Evolutionary conservation across 371 early-diverging fungal genomes (phyloP), one percentile per base, ranked within the genome.

Genomic region (Haplosporangium sp.): DNA sequence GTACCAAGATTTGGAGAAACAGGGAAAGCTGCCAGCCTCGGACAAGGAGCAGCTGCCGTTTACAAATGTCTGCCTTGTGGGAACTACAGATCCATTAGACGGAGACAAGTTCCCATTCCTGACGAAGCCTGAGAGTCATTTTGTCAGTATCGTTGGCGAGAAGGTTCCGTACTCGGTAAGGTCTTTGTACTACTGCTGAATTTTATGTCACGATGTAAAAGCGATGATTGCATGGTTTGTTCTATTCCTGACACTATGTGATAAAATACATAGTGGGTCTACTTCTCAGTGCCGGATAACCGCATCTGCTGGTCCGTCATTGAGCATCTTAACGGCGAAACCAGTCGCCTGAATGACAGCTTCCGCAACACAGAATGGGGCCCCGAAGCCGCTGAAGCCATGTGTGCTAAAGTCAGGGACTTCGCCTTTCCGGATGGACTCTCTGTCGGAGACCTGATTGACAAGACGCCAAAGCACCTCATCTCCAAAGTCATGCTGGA

Each of bases 231-330:
- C 14, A 38, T n/a, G 51, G 13, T 42, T 62, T 55, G 5, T 9
- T 40, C 4, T 43, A n/a, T n/a, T n/a, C n/a, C n/a, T n/a, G n/a
- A n/a, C n/a, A n/a, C n/a, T n/a, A n/a, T n/a, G n/a, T n/a, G n/a
- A n/a, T n/a, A 48, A 48, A 48, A 48, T 9, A 12, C 3, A 12
- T 50, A 71, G 71, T 71, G 71, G 71, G 64, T 64, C 37, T 59
- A 64, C 3, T 71, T 71, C 47, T 64, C 64, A 20, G 64, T 71
- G 71, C 71, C 71, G 1, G 71, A 71, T 37, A 65, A 71, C n/a
- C 64, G 64, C 9, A 55, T 71, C 50, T 71, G 71, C 56, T 71
- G 71, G 71, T 64, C 64, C 64, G 71, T 71, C 10, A 71, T 65
- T 1, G 55, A 71, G 40, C 65, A 71, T 12, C 64, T 71, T 16